Percentiles rank a stretch among this genome's conserved stretches.
Evolutionary conservation across 2,329 filamentous ascomycete genomes (phyloP).

Genomic region (Pyrenochaeta sp.): DNA sequence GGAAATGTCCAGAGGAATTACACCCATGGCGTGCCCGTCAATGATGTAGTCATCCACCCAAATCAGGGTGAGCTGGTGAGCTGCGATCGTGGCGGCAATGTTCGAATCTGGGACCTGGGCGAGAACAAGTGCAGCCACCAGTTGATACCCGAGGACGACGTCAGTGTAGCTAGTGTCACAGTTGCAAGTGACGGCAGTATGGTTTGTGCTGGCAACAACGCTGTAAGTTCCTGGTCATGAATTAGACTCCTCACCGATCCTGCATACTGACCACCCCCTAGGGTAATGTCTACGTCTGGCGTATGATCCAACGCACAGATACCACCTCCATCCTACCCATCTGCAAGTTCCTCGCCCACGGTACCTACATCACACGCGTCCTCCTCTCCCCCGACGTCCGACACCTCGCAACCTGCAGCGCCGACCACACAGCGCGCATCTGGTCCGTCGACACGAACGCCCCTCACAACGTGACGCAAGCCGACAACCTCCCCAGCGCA

Average conservation of each 20-base stretch:
- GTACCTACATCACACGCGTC: slow-evolving; percentile 90
- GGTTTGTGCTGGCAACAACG: slow-evolving; percentile 91
- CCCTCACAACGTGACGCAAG: slow-evolving; percentile 44
- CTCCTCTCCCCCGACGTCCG: slow-evolving; percentile 92
- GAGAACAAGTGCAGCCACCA: slow-evolving; percentile 98
- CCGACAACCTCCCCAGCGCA: slow-evolving; percentile 41
- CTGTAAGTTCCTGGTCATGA: slow-evolving; percentile 61
- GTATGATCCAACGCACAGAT: slow-evolving; percentile 83
- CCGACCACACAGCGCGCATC: slow-evolving; percentile 94
- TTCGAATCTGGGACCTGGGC: slow-evolving; percentile 93
- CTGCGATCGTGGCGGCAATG: slow-evolving; percentile 90
- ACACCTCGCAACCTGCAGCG: slow-evolving; percentile 90
- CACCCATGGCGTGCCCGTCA: slow-evolving; percentile 85
- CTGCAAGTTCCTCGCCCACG: slow-evolving; percentile 88
- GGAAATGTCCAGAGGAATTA: slow-evolving; percentile 93
- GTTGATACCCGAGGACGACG: slow-evolving; percentile 94
- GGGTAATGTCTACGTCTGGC: slow-evolving; percentile 98
- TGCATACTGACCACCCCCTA: slow-evolving; percentile 51
- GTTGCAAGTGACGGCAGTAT: slow-evolving; percentile 93
- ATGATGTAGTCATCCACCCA: slow-evolving; percentile 98
- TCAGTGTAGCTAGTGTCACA: slow-evolving; percentile 91
- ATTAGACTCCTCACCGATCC: neutral
- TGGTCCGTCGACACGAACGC: slow-evolving; percentile 78
- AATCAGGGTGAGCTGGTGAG: slow-evolving; percentile 98
- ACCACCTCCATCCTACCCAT: slow-evolving; percentile 84